Conservation (phyloP, 148 eudicot genomes). For the Chenopodium suecicum region DNA sequence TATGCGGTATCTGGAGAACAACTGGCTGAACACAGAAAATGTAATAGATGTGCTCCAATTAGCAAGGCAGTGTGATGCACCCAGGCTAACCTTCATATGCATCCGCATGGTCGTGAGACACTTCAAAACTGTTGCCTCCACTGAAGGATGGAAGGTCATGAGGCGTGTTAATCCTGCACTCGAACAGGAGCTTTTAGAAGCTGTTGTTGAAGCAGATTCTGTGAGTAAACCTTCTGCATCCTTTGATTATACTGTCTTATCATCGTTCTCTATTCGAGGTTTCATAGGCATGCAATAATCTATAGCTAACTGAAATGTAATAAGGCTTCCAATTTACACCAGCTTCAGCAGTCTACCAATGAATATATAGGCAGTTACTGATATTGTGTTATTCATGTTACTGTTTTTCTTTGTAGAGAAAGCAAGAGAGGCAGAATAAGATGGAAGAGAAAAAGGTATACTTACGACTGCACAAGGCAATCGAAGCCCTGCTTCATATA, state of each 20-base stretch:
- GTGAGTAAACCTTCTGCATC: slow-evolving; percentile 41
- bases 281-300: too few species aligned
- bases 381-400: not conserved
- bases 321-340: too few species aligned
- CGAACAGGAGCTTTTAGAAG: slow-evolving; percentile 78
- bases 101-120: slow-evolving; percentile 52
- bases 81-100: slow-evolving; percentile 57
- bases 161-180: slow-evolving; percentile 58
- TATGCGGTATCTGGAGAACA: slow-evolving; percentile 51
- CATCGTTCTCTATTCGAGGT: not conserved
- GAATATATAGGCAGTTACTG: not conserved
- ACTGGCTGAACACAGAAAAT: slow-evolving; percentile 55
- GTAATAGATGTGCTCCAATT: slow-evolving; percentile 77
- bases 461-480: slow-evolving; percentile 61
- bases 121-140: slow-evolving; percentile 55
- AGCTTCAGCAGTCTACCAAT: too few species aligned
- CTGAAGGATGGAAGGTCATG: slow-evolving; percentile 90
- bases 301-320: too few species aligned
- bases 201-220: slow-evolving; percentile 73
- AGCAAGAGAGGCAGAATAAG: slow-evolving; percentile 55
- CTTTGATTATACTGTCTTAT: not conserved
- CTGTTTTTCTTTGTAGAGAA: slow-evolving; percentile 45
- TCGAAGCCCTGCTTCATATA: slow-evolving; percentile 79
- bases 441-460: slow-evolving; percentile 63
- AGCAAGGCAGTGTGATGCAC: slow-evolving; percentile 68